phyloP scores from a whole-genome alignment of 768 basidiomycete genomes.

The Astraeus odoratus region DNA sequence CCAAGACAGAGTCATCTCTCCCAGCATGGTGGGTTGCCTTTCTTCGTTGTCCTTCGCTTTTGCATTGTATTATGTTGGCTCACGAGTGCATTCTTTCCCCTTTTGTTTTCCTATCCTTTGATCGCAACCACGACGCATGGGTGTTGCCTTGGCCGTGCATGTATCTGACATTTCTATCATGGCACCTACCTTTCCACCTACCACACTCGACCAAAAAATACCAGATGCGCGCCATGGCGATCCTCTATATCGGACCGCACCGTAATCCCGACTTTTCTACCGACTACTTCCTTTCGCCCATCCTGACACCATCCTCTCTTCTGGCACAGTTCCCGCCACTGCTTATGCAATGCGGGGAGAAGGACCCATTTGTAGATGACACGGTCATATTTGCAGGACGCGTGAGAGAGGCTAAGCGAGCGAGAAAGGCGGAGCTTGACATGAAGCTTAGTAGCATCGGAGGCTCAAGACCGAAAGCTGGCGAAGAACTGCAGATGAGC shows the following conservation, averaged over 20 bases:
- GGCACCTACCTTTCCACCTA: no score
- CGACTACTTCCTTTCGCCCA: conserved; percentile 95
- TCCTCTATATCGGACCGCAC: conserved; percentile 91
- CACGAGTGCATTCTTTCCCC: no score
- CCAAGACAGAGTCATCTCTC: conserved; percentile 89
- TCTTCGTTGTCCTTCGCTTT: not conserved
- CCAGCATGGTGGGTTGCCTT: conserved; percentile 78
- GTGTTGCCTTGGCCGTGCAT: no score
- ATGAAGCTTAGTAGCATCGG: conserved; percentile 33
- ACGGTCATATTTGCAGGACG: conserved; percentile 95
- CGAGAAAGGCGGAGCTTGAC: conserved; percentile 69
- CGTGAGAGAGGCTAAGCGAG: conserved; percentile 90
- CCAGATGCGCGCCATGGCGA: conserved; percentile 99
- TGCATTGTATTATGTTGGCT: no score
- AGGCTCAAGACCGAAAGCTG: conserved; percentile 57
- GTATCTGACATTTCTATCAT: no score
- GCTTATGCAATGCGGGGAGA: conserved; percentile 92
- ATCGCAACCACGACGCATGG: no score
- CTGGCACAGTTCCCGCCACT: conserved; percentile 93
- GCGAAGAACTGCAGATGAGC: conserved; percentile 60
- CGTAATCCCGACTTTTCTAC: conserved; percentile 90
- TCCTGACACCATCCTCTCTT: conserved; percentile 75
- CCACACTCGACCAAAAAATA: no score
- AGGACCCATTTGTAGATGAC: conserved; percentile 94
- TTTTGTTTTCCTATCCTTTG: no score